Percentiles rank a stretch among this genome's conserved stretches.
phyloP scores from a whole-genome alignment of 1,139 yeast genomes.

The Geotrichum restrictum region DNA sequence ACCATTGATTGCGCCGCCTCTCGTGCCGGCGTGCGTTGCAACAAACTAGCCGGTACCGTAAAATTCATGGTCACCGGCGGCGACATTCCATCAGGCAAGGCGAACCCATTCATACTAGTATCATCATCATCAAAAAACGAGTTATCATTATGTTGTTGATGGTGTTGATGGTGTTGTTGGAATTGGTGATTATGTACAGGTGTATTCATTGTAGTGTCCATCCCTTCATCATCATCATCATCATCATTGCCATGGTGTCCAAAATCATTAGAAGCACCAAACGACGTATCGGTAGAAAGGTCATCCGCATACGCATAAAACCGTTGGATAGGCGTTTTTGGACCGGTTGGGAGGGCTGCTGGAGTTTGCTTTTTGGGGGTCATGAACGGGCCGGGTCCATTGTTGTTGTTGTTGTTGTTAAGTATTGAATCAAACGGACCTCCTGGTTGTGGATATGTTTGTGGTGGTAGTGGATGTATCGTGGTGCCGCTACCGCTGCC shows the following conservation, averaged over 20 bases:
- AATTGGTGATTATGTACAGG: background rate
- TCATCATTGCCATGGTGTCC: conserved; percentile 20
- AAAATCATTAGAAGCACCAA: conserved; percentile 1
- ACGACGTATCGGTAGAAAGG: conserved; percentile 1
- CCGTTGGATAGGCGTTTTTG: conserved; percentile 17
- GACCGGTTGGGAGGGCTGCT: background rate
- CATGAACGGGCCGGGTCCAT: background rate
- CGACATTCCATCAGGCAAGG: conserved; percentile 31
- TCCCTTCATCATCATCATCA: conserved; percentile 22
- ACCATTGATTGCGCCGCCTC: conserved; percentile 31
- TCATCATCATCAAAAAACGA: conserved; percentile 25
- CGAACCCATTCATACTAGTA: conserved; percentile 22
- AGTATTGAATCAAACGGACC: no score
- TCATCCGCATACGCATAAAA: conserved; percentile 9
- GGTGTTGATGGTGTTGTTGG: no score
- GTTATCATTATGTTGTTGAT: conserved; percentile 2
- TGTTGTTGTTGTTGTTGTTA: conserved; percentile 2
- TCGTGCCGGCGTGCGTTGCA: conserved; percentile 32
- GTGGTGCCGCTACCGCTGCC: no score
- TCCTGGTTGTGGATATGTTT: no score
- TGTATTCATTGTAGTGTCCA: conserved; percentile 19
- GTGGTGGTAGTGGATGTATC: no score
- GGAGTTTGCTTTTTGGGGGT: conserved; percentile 1
- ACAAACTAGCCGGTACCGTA: conserved; percentile 21
- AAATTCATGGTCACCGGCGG: conserved; percentile 34